These are phyloP conservation scores for Wickerhamiella nectarea DNA, from an alignment of 805 yeast species.

Conservation along the genomic window DNA sequence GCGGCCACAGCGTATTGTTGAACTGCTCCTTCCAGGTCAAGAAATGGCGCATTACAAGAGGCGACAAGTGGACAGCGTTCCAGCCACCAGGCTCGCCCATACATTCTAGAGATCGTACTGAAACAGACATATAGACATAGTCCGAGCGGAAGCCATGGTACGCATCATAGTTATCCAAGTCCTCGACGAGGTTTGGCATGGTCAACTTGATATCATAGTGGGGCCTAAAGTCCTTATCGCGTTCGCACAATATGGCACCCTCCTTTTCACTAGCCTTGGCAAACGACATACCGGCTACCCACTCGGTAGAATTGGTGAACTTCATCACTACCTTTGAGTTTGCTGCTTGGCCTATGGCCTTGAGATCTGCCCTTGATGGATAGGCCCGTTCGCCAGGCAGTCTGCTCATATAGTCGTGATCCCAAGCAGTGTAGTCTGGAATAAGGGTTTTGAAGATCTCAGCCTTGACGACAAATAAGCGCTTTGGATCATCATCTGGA, in stretches of 20 bases:
- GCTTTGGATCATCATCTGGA: conserved; percentile 50
- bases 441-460: conserved; percentile 53
- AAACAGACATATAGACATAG: conserved; percentile 58
- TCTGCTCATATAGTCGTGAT: conserved; percentile 20
- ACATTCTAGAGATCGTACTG: conserved; percentile 24
- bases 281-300: conserved; percentile 65
- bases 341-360: conserved; percentile 20
- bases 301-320: conserved; percentile 52
- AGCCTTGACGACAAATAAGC: conserved; percentile 51
- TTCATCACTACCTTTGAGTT: conserved; percentile 40
- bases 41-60: conserved; percentile 53
- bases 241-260: conserved; percentile 27
- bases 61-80: conserved; percentile 68
- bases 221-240: conserved; percentile 39
- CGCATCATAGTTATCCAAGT: conserved; percentile 52
- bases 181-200: conserved; percentile 39
- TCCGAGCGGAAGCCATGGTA: conserved; percentile 70
- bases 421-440: conserved; percentile 53
- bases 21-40: conserved; percentile 79
- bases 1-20: conserved; percentile 63
- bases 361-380: conserved; percentile 16
- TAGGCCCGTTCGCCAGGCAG: conserved; percentile 23
- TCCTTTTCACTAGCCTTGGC: conserved; percentile 41
- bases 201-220: conserved; percentile 53
- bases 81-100: conserved; percentile 27